Conservation (phyloP, 2,329 filamentous ascomycete genomes). For the Mollisiaceae sp. region DNA sequence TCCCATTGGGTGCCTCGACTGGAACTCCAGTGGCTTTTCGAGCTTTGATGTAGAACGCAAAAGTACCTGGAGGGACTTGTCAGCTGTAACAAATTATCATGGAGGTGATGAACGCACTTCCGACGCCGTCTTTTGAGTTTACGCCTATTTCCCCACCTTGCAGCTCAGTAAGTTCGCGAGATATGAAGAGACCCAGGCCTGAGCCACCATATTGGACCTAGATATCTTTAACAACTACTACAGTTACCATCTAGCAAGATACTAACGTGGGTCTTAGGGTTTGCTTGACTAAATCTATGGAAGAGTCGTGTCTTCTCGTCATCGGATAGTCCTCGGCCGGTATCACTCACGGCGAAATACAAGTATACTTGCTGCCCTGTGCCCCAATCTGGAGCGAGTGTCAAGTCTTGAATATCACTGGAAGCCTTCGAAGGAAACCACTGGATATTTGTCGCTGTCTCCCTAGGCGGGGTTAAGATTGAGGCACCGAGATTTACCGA, state of each 20-base stretch:
- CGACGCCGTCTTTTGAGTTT: constrained; percentile 59
- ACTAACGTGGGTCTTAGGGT: constrained; percentile 49
- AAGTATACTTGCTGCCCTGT: constrained; percentile 45
- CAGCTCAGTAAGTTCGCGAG: constrained; percentile 64
- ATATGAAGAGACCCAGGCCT: constrained; percentile 69
- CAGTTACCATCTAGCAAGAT: not conserved
- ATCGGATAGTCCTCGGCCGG: constrained; percentile 65
- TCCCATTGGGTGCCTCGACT: constrained; percentile 6
- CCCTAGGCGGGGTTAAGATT: constrained; percentile 38
- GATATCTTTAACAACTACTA: not conserved
- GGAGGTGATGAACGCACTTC: constrained; percentile 47
- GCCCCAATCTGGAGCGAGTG: constrained; percentile 40
- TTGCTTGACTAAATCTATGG: constrained; percentile 69
- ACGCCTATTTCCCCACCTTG: constrained; percentile 71
- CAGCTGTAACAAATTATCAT: not conserved
- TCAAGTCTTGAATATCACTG: constrained; percentile 28
- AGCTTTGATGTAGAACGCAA: constrained; percentile 67
- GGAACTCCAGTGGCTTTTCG: constrained; percentile 16
- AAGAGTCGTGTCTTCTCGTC: constrained; percentile 70
- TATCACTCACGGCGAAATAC: constrained; percentile 65
- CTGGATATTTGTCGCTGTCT: constrained; percentile 37
- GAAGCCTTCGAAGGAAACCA: constrained; percentile 42
- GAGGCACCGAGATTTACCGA: constrained; percentile 51
- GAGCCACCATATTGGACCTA: constrained; percentile 66
- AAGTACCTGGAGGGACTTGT: constrained; percentile 43